Percentiles rank a stretch among this genome's conserved stretches.
Evolutionary conservation across 1,284 basidiomycete genomes (phyloP).

Genomic region (Marasmius tenuissimus): DNA sequence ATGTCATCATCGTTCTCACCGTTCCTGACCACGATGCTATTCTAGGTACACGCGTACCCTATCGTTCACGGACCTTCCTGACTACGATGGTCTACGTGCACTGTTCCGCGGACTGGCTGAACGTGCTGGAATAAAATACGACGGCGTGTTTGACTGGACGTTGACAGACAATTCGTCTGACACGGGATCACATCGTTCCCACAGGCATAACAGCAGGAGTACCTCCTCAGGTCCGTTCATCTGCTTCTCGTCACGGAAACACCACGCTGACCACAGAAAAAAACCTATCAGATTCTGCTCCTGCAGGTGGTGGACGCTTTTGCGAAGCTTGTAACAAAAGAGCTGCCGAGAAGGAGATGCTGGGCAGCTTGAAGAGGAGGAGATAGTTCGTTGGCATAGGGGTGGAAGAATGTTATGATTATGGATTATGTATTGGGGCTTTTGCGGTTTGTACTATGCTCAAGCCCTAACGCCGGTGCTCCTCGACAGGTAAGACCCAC

Average conservation of each 20-base stretch:
- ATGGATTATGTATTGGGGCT: neutral
- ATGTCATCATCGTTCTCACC: neutral
- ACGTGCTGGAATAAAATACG: constrained; percentile 54
- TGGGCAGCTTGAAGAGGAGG: constrained; percentile 3
- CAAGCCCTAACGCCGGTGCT: neutral
- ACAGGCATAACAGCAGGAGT: neutral
- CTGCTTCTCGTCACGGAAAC: neutral
- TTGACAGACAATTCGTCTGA: constrained; percentile 14
- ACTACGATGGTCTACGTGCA: constrained; percentile 84
- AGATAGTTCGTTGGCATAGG: neutral
- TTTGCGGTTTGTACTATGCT: neutral
- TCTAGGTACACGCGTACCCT: constrained; percentile 78
- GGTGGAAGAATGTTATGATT: neutral
- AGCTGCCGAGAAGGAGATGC: constrained; percentile 6
- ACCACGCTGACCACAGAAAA: neutral
- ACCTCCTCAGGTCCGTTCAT: neutral
- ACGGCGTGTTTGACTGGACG: constrained; percentile 53
- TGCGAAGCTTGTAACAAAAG: constrained; percentile 30
- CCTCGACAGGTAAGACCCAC: neutral
- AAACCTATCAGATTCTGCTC: neutral
- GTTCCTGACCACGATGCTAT: neutral
- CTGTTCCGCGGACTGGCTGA: constrained; percentile 71
- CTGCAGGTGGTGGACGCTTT: constrained; percentile 25
- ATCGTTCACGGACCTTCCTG: constrained; percentile 88
- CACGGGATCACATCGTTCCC: neutral